phyloP scores from a whole-genome alignment of 805 yeast genomes.

The Lachancea kluyveri region DNA sequence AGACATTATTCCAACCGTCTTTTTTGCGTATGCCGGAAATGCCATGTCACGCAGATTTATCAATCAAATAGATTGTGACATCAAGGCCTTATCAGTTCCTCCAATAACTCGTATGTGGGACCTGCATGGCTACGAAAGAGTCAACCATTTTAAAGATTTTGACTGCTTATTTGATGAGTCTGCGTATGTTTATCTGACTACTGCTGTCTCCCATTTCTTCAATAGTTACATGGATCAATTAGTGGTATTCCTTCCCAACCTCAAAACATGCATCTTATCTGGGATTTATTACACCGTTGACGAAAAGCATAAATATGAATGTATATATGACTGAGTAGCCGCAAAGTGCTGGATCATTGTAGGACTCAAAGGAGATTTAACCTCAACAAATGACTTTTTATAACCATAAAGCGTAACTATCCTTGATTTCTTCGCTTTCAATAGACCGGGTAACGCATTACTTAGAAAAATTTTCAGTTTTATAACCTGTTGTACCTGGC shows the following conservation, averaged over 20 bases:
- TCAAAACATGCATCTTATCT: constrained; percentile 32
- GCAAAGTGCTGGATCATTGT: too few relatives aligned
- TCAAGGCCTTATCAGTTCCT: constrained; percentile 29
- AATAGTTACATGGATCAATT: constrained; percentile 36
- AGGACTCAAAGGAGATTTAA: too few relatives aligned
- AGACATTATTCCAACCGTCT: constrained; percentile 55
- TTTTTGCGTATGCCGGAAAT: constrained; percentile 48
- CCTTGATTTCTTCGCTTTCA: too few relatives aligned
- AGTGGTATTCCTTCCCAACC: constrained; percentile 28
- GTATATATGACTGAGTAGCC: constrained; percentile 24
- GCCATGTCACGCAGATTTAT: constrained; percentile 34
- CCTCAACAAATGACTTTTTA: too few relatives aligned
- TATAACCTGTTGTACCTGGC: too few relatives aligned
- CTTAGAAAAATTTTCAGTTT: too few relatives aligned
- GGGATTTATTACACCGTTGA: constrained; percentile 37
- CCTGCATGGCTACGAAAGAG: constrained; percentile 40
- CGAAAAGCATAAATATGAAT: constrained; percentile 11
- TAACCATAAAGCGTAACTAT: too few relatives aligned
- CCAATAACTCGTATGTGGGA: constrained; percentile 38
- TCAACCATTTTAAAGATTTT: constrained; percentile 35
- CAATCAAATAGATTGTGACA: constrained; percentile 23
- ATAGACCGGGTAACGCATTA: too few relatives aligned
- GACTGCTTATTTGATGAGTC: constrained; percentile 40
- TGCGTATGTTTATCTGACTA: constrained; percentile 36
- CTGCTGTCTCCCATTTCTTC: constrained; percentile 43